Base-by-base conservation (phyloP, 148 eudicot species). In the Vaccinium vitisidaea region DNA sequence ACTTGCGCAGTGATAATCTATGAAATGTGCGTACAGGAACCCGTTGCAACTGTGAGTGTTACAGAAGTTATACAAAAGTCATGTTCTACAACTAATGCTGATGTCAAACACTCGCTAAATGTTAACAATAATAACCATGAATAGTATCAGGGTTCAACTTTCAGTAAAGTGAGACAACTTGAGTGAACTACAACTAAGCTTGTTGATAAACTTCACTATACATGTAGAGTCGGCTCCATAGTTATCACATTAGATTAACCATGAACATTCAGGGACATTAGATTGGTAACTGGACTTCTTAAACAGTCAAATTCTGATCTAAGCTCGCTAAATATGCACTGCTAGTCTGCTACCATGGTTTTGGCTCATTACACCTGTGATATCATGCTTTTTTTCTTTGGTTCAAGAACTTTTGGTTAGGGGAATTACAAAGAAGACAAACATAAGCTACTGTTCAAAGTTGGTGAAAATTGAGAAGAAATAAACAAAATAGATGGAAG, bases 1-100 rank as follows among this genome's bases (percentile, higher is more conserved):
- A 94, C 95, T 21, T 97, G 93, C 87, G 98, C 98, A 63, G 90
- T 92, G 46, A 85, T 92, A 85, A 63, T 97, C 30, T 97, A 97
- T 80, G 99, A 97, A 88, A 93, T 97, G 99, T 97, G 99, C 89
- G 86, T 95, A 83, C 88, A 94, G 86, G 99, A 94, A 84, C 93
- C 98, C 80, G 90, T 86, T 84, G 99, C 99, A 70, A 97, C 95
- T 87, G 99, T 97, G 87, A 92, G 98, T 90, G 49, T 77, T 79
- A 49, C 25, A 48, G 52, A 53, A 53, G 58, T 58, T 59, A 43
- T 65, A 49, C 10, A 48, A 52, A 36, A 53, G 56, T 58, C 71
- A 56, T 85, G 69, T 78, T 79, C 75, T 63, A 79, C 53, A 50
- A 53, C 80, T 54, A 81, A 79, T 86, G 76, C 49, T 86, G 58